Base-by-base conservation (phyloP, 768 basidiomycete species). In the Hortiboletus campestris region DNA sequence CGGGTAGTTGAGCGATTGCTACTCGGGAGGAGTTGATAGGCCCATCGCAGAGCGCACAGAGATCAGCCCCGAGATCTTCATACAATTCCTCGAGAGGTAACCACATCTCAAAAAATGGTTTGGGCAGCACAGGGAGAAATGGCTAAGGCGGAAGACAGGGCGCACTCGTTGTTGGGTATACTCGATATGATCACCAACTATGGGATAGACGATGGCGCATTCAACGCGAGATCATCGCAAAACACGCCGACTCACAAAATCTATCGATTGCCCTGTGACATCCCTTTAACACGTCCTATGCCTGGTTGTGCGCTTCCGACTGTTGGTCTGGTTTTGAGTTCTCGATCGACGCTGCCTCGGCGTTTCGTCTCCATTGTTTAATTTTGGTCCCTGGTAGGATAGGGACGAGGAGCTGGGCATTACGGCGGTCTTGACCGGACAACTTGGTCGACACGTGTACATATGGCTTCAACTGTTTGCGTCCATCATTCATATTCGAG, bases 161-260 rank as follows among this genome's bases (percentile, higher is more conserved):
- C 71, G 6, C 74, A 74, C 42, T 71, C 63, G 20, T 47, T 72
- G 39, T 36, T 72, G 56, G 72, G 69, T 3, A 43, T 72, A 38
- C 59, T 72, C 4, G 49, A 16, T 25, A 54, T 74, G 58, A 31
- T 39, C 4, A 44, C 66, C 7, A 46, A 29, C 31, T 72, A 74
- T 32, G 71, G 72, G 32, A 58, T 63, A 43, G 66, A 57, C 1
- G 49, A 62, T 19, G 58, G 9, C 5, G 66, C 67, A 4, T 72
- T 74, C 47, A 45, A 44, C 47, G 52, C 47, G 57, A 36, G 45
- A 48, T 70, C 47, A 59, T 72, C n/a, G 19, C 31, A 2, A 66
- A 43, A 39, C 58, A 31, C 20, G 42, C 55, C 4, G 68, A 49
- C 58, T 11, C 4, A 51, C 46, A 34, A 36, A 20, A 51, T 34